Evolutionary conservation across 2,329 filamentous ascomycete species (phyloP).

Genomic region (Calonectria fujianensis): DNA sequence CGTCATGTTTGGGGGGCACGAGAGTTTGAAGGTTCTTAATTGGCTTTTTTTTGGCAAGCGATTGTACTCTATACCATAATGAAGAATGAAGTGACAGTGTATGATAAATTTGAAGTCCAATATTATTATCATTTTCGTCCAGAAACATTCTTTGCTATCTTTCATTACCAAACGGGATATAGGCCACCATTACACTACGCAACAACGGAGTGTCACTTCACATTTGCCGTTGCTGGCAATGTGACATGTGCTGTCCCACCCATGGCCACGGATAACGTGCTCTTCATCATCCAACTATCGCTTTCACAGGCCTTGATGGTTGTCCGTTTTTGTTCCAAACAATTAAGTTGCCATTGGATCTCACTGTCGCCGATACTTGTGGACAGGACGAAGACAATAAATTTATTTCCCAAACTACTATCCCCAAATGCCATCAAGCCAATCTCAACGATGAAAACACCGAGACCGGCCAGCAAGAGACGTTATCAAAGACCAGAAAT

Average conservation of each 20-base stretch:
- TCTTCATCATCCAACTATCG: no score
- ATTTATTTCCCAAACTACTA: neutral
- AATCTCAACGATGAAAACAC: neutral
- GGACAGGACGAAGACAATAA: neutral
- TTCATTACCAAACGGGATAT: neutral
- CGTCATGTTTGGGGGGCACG: neutral
- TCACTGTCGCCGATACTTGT: neutral
- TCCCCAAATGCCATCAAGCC: neutral
- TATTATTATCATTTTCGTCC: neutral
- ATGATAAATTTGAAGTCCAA: neutral
- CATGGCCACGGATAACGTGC: no score
- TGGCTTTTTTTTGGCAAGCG: neutral
- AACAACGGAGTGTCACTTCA: no score
- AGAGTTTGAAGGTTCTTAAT: neutral
- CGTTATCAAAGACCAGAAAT: neutral
- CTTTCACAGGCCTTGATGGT: no score
- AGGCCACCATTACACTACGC: no score
- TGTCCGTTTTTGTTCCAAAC: no score
- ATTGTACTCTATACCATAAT: neutral
- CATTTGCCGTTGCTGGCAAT: no score
- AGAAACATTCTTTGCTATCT: neutral
- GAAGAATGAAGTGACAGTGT: neutral
- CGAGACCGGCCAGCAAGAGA: neutral
- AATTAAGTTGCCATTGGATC: neutral
- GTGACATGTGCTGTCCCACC: no score